A percentile compares a stretch with the other conserved stretches of the same genome.
Evolutionary conservation across 2,329 filamentous ascomycete species (phyloP).

Genomic region (Penicillium sp.): DNA sequence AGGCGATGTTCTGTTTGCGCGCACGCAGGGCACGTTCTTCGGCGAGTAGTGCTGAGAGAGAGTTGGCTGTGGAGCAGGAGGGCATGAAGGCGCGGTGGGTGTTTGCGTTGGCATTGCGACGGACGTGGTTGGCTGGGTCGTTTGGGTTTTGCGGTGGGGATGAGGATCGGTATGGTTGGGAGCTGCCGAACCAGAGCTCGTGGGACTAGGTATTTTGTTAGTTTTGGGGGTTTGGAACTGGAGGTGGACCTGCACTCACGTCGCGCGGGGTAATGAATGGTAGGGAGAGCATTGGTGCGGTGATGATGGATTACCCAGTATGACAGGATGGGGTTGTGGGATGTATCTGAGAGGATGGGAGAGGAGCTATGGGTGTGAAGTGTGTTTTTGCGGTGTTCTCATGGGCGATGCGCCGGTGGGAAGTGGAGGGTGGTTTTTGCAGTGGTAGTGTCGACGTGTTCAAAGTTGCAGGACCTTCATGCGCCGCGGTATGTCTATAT

Average conservation of each 20-base stretch:
- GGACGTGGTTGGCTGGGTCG: constrained; percentile 27
- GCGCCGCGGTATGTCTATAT: background rate
- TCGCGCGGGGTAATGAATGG: constrained; percentile 66
- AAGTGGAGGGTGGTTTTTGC: background rate
- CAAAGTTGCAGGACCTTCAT: background rate
- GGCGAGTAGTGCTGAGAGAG: constrained; percentile 62
- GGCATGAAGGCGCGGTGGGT: constrained; percentile 32
- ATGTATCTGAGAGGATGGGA: background rate
- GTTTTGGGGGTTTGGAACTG: constrained; percentile 6
- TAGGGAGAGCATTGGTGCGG: constrained; percentile 52
- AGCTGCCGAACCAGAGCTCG: constrained; percentile 67
- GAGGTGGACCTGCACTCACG: constrained; percentile 45
- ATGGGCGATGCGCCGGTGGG: background rate
- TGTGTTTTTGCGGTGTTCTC: background rate
- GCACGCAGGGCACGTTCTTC: constrained; percentile 74
- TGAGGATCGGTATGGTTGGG: constrained; percentile 46
- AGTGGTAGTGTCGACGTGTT: background rate
- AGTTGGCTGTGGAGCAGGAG: constrained; percentile 52
- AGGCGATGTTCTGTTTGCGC: constrained; percentile 73
- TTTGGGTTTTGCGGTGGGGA: constrained; percentile 25
- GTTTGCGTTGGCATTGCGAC: constrained; percentile 25
- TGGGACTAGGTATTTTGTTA: constrained; percentile 53
- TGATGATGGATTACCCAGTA: background rate
- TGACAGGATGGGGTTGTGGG: background rate
- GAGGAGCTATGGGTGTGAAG: background rate